These are phyloP conservation scores for Nitzschia sp. DNA, from an alignment of 108 stramenopile species.

Conservation along the genomic window DNA sequence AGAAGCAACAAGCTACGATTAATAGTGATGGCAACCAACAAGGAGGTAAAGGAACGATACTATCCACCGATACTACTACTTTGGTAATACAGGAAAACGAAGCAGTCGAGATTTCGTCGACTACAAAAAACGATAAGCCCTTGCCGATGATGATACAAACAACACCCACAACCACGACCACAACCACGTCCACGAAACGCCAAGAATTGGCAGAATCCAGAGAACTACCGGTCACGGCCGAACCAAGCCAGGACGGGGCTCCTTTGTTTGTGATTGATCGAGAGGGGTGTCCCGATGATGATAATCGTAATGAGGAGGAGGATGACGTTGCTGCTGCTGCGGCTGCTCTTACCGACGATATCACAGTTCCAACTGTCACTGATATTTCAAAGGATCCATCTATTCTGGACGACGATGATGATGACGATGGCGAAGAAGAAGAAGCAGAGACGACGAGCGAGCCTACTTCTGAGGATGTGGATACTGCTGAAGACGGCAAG, in stretches of 20 bases:
- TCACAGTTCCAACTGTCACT: constrained; percentile 1
- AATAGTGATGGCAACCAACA: not conserved
- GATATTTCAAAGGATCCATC: constrained; percentile 11
- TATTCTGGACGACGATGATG: not conserved
- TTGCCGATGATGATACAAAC: not conserved
- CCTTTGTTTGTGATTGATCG: constrained; percentile 77
- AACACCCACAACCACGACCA: not conserved
- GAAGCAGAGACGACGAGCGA: not conserved
- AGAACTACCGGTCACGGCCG: not conserved
- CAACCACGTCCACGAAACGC: not conserved
- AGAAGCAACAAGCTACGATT: not conserved
- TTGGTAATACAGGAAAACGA: not conserved
- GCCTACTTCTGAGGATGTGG: not conserved
- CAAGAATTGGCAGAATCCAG: not conserved
- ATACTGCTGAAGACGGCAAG: too few relatives aligned
- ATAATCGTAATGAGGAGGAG: not conserved
- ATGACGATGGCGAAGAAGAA: not conserved
- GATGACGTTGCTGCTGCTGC: not conserved
- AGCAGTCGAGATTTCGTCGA: too few relatives aligned
- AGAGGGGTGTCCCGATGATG: constrained; percentile 21
- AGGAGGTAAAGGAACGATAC: not conserved
- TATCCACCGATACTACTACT: too few relatives aligned
- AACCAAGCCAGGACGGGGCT: not conserved
- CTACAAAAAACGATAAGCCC: not conserved
- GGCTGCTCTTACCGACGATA: not conserved